These are phyloP conservation scores for Serendipita sp. DNA, from an alignment of 768 basidiomycete genomes.

Conservation along the genomic window DNA sequence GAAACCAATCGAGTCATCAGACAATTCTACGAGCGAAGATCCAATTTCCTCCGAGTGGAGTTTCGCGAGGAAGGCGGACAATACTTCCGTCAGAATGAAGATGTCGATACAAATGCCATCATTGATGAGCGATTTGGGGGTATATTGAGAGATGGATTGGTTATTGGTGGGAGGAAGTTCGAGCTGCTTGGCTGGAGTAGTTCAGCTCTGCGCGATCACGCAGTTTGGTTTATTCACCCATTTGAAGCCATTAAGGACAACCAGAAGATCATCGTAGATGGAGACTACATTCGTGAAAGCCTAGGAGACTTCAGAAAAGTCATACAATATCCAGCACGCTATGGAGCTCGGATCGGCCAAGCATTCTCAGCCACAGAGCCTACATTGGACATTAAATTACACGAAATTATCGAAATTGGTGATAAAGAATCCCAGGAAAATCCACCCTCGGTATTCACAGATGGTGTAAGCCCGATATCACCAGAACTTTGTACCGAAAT, in stretches of 20 bases:
- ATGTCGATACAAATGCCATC: conserved; percentile 37
- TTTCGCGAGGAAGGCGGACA: conserved; percentile 44
- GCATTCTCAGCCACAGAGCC: conserved; percentile 63
- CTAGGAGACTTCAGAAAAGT: conserved; percentile 23
- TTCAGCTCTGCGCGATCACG: conserved; percentile 51
- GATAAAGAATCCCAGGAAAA: conserved; percentile 30
- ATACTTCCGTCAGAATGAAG: conserved; percentile 38
- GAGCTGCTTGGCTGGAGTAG: conserved; percentile 57
- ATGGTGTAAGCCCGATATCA: conserved; percentile 25
- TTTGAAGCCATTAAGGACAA: background rate
- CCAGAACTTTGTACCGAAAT: too few relatives aligned
- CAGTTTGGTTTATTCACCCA: conserved; percentile 21
- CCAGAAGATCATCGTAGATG: background rate
- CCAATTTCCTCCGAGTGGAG: conserved; percentile 45
- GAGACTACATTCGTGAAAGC: background rate
- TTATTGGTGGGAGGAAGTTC: conserved; percentile 39
- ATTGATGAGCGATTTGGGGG: conserved; percentile 34
- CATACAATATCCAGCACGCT: conserved; percentile 43
- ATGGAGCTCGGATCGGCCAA: conserved; percentile 55
- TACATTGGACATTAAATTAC: conserved; percentile 27
- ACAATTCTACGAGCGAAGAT: conserved; percentile 29
- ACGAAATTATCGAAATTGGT: conserved; percentile 27
- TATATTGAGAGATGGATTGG: conserved; percentile 30
- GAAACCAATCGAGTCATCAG: conserved; percentile 49
- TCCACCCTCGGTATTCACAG: conserved; percentile 39